Evolutionary conservation across 371 early-diverging fungal species (phyloP), one percentile per base, ranked within the genome.

Genomic region (Actinomortierella ambigua): DNA sequence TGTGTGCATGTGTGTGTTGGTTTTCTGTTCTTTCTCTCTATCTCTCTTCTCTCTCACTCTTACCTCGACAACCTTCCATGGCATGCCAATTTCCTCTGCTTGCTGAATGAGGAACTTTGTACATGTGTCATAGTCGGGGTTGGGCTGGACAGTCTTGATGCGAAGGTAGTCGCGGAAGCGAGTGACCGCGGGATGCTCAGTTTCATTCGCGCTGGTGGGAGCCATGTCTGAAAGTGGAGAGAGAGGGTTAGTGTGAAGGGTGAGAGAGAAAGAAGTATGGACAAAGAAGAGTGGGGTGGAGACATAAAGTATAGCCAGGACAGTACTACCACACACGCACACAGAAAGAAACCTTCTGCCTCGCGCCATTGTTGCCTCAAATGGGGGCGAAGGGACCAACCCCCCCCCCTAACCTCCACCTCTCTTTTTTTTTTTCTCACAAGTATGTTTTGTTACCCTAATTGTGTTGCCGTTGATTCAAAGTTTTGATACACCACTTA

Each of bases 141-240:
- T 78, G 9, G 94, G 94, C 55, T 93, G 93, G 29, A 90, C 84
- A 0, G 94, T 92, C 64, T 88, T 85, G 76, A 93, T 89, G 43
- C 88, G 84, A 66, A 93, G 78, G 69, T 90, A 93, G 60, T 88
- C 84, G 59, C 86, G 83, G 69, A 93, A 91, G 41, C 88, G 81
- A 54, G 80, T 69, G 7, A 91, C 90, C 14, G 88, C 79, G 14
- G 71, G 70, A 44, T 71, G 75, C 34, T 52, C 34, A 11, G 11
- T 34, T 43, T 73, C 75, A n/a, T 56, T 63, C 0, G 62, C 15
- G 29, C 55, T 54, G 42, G 23, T 49, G 42, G 54, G 15, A 40
- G 62, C 52, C 76, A 75, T 75, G 18, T 17, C 59, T 40, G 14
- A 23, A 20, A 29, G 17, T 4, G n/a, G 3, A 24, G 43, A 39